Evolutionary conservation across 495 filamentous ascomycete species (phyloP).

Genomic region (Aspergillus homomorphus): DNA sequence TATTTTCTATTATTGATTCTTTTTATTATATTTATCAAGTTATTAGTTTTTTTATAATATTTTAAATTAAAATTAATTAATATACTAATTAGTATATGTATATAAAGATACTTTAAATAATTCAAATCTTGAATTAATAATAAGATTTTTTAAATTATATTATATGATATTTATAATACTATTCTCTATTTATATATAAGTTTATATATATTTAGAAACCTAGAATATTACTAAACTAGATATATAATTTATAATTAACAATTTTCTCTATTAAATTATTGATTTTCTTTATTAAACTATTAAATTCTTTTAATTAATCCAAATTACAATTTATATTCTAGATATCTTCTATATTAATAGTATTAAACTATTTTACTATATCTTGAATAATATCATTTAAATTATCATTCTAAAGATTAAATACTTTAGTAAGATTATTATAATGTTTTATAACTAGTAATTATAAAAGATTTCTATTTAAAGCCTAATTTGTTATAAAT

Average conservation of each 20-base stretch:
- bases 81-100: neutral
- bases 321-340: too few relatives aligned
- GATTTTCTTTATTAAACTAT: neutral
- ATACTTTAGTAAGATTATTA: neutral
- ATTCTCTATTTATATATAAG: neutral
- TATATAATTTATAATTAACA: neutral
- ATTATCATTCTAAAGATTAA: too few relatives aligned
- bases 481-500: neutral
- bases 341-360: neutral
- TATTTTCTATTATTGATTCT: neutral
- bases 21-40: neutral
- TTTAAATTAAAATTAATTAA: neutral
- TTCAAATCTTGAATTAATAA: neutral
- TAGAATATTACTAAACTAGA: neutral
- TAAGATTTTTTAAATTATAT: neutral
- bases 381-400: too few relatives aligned
- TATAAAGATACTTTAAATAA: neutral
- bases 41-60: neutral
- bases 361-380: neutral
- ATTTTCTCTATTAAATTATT: neutral
- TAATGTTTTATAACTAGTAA: neutral
- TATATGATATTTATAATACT: neutral
- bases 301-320: neutral
- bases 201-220: neutral
- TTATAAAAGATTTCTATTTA: neutral